Base-by-base conservation (phyloP, 148 eudicot genomes). In the Vaccinium vitisidaea region DNA sequence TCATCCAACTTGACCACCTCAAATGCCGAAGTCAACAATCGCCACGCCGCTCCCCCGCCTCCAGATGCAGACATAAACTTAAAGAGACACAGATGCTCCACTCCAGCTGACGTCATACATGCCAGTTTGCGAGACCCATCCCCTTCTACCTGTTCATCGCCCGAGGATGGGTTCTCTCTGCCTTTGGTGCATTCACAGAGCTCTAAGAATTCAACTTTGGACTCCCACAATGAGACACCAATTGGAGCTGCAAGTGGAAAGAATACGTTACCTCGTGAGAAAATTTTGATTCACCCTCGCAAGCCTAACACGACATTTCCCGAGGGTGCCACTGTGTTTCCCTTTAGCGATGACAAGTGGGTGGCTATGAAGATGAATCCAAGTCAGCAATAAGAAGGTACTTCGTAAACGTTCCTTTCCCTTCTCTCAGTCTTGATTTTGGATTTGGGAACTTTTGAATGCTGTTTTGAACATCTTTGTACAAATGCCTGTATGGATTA, bases 311-410 rank as follows among this genome's bases (percentile, higher is more conserved):
- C 86, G 88, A 75, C 81, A 54, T 61, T 83, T 81, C 89, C 92
- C 50, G 78, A 83, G 1, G 91, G 91, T 18, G 82, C 88, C 25
- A 74, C 56, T 11, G 55, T 87, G 21, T 55, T 84, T 73, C 88
- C 88, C 49, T 77, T 69, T 77, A 79, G 84, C 61, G 89, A 91
- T 76, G 85, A 91, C 80, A 87, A 86, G 32, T 91, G 92, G 90
- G 80, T 88, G 39, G 87, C 88, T 65, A 53, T 85, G 27, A 75
- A 84, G n/a, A 77, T 67, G 80, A 85, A 88, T 82, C 49, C 86
- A 58, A 19, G 23, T n/a, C 56, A 75, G 46, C 21, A 77, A 55
- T 32, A 77, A 82, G 52, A 70, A 53, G 74, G 8, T 67, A 25
- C 14, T 11, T 32, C 25, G 18, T 77, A 49, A 76, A 79, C 15